Percentiles rank a stretch among this genome's conserved stretches.
Evolutionary conservation across 2,329 filamentous ascomycete genomes (phyloP).

Genomic region (Zasmidium angulare): DNA sequence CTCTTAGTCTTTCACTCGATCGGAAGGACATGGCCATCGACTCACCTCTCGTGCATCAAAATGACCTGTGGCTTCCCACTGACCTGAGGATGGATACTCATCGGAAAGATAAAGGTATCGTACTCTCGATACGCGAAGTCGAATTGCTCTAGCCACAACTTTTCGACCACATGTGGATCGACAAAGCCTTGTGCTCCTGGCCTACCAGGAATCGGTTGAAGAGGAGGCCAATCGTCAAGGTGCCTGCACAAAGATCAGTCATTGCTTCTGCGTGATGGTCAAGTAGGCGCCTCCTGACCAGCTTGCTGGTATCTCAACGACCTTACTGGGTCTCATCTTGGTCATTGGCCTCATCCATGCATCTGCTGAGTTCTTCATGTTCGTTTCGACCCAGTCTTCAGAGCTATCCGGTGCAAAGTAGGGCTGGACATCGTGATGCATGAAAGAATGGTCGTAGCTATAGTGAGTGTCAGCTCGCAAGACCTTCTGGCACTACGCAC

Average conservation of each 20-base stretch:
- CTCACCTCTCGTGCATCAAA: slow-evolving; percentile 44
- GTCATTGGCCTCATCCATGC: slow-evolving; percentile 43
- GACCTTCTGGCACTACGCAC: neutral
- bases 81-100: slow-evolving; percentile 50
- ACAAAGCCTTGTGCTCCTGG: slow-evolving; percentile 42
- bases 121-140: slow-evolving; percentile 48
- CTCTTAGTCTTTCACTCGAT: neutral
- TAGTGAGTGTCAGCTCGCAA: neutral
- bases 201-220: slow-evolving; percentile 10
- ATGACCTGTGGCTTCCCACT: slow-evolving; percentile 50
- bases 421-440: slow-evolving; percentile 50
- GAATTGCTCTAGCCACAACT: slow-evolving; percentile 49
- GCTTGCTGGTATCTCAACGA: slow-evolving; percentile 49
- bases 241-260: slow-evolving; percentile 21
- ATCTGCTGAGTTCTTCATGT: slow-evolving; percentile 33
- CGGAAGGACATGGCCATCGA: neutral
- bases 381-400: slow-evolving; percentile 33
- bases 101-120: slow-evolving; percentile 49
- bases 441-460: slow-evolving; percentile 48
- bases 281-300: slow-evolving; percentile 32
- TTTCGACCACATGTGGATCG: slow-evolving; percentile 43
- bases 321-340: slow-evolving; percentile 30
- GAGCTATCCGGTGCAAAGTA: slow-evolving; percentile 29
- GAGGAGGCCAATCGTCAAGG: slow-evolving; percentile 47
- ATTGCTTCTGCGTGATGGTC: neutral